Evolutionary conservation across 139 green algal species (phyloP).

Genomic region (Zygnema cylindricum): DNA sequence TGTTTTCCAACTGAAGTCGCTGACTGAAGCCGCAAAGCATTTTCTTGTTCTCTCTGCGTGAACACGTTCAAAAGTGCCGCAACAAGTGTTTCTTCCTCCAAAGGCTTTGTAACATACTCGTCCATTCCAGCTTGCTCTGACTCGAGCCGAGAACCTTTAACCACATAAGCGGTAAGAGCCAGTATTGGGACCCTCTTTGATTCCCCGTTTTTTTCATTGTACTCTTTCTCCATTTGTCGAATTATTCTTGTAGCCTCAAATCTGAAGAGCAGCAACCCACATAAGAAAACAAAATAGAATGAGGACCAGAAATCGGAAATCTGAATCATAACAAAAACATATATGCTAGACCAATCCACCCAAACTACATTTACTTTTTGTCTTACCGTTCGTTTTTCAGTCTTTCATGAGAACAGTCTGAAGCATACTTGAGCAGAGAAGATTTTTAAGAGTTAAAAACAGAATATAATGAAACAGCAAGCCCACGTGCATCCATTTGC

Average conservation of each 20-base stretch:
- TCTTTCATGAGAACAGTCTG: too few relatives aligned
- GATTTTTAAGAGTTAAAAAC: too few relatives aligned
- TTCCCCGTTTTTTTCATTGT: neutral
- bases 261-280: constrained; percentile 6
- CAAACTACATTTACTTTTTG: too few relatives aligned
- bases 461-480: too few relatives aligned
- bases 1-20: neutral
- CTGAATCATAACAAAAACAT: too few relatives aligned
- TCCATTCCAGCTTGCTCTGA: constrained; percentile 44
- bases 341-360: too few relatives aligned
- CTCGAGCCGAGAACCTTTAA: constrained; percentile 31
- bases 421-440: too few relatives aligned
- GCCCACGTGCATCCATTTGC: too few relatives aligned
- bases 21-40: neutral
- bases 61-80: neutral
- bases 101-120: constrained; percentile 36
- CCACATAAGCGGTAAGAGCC: constrained; percentile 45
- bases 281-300: too few relatives aligned
- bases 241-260: constrained; percentile 25
- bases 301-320: too few relatives aligned
- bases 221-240: neutral
- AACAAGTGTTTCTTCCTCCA: constrained; percentile 30
- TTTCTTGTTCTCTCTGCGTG: neutral
- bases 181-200: constrained; percentile 27
- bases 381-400: too few relatives aligned